Conservation (phyloP, 192 early-diverging fungal genomes). For the Backusella westeae region DNA sequence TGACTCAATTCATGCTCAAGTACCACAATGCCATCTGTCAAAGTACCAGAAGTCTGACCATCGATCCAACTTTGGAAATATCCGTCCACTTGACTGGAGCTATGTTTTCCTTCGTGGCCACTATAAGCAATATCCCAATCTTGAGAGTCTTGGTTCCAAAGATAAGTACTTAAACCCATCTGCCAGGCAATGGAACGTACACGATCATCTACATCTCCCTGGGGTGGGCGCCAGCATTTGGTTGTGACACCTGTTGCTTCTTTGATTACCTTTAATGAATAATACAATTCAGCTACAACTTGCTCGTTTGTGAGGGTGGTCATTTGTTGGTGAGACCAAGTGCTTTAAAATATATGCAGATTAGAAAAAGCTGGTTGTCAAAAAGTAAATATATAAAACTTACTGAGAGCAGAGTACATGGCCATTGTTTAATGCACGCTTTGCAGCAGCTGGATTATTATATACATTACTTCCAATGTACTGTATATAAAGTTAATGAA, state of each 20-base stretch:
- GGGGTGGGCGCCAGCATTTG: conserved; percentile 51
- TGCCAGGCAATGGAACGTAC: conserved; percentile 47
- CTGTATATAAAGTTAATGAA: background rate
- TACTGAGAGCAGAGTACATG: conserved; percentile 48
- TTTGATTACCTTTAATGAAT: conserved; percentile 39
- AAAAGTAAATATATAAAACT: conserved; percentile 21
- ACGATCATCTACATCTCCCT: conserved; percentile 59
- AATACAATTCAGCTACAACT: conserved; percentile 52
- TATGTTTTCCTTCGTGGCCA: background rate
- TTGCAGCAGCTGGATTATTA: conserved; percentile 20
- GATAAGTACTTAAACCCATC: conserved; percentile 37
- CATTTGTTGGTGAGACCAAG: conserved; percentile 49
- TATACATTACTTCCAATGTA: conserved; percentile 34
- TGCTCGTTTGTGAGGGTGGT: conserved; percentile 52
- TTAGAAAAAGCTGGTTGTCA: background rate
- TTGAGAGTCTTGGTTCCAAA: conserved; percentile 13
- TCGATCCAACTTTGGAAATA: conserved; percentile 2
- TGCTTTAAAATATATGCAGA: conserved; percentile 21
- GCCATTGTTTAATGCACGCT: conserved; percentile 33
- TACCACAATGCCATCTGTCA: conserved; percentile 24
- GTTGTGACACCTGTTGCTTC: conserved; percentile 46
- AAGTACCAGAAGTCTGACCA: background rate
- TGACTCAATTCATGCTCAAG: conserved; percentile 37
- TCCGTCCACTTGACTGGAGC: background rate
- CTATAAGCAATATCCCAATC: conserved; percentile 16